Evolutionary conservation across 164 flowering plant species (phyloP).

Genomic region (Euptelea pleiosperma): DNA sequence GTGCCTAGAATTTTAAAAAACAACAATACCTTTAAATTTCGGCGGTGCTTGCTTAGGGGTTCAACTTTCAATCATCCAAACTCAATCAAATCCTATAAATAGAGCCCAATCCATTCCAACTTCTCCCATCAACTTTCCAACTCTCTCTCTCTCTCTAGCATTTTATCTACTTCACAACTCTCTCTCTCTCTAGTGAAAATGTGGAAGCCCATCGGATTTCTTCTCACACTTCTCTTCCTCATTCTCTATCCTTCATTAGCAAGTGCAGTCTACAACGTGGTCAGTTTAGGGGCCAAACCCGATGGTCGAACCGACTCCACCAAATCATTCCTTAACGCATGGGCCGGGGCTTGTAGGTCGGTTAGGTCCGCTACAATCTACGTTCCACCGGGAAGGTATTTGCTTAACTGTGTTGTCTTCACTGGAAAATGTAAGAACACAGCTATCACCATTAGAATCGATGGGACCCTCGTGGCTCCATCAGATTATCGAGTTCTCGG

Average conservation of each 20-base stretch:
- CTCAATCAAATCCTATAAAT: no score
- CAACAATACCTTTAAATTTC: no score
- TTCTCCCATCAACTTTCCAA: neutral
- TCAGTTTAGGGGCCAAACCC: slow-evolving; percentile 44
- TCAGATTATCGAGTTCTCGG: slow-evolving; percentile 36
- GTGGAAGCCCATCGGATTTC: neutral
- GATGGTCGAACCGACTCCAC: slow-evolving; percentile 52
- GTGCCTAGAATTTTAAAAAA: no score
- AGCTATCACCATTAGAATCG: slow-evolving; percentile 33
- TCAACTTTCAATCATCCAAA: no score
- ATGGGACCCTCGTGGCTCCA: slow-evolving; percentile 62
- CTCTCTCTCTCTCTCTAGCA: slow-evolving; percentile 1
- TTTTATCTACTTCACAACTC: neutral
- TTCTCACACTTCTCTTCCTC: slow-evolving; percentile 7
- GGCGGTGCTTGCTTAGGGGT: no score
- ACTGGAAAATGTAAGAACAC: slow-evolving; percentile 38
- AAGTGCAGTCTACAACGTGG: slow-evolving; percentile 29
- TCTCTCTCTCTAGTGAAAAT: neutral
- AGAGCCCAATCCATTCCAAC: neutral
- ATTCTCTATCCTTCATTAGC: slow-evolving; percentile 10
- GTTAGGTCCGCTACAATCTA: slow-evolving; percentile 24
- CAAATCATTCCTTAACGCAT: slow-evolving; percentile 39
- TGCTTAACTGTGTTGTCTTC: slow-evolving; percentile 27
- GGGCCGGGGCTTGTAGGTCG: slow-evolving; percentile 49
- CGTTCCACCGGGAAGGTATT: slow-evolving; percentile 48